These are phyloP conservation scores for Quaeritorhiza haematococci DNA, from an alignment of 371 early-diverging fungal genomes.

Conservation along the genomic window DNA sequence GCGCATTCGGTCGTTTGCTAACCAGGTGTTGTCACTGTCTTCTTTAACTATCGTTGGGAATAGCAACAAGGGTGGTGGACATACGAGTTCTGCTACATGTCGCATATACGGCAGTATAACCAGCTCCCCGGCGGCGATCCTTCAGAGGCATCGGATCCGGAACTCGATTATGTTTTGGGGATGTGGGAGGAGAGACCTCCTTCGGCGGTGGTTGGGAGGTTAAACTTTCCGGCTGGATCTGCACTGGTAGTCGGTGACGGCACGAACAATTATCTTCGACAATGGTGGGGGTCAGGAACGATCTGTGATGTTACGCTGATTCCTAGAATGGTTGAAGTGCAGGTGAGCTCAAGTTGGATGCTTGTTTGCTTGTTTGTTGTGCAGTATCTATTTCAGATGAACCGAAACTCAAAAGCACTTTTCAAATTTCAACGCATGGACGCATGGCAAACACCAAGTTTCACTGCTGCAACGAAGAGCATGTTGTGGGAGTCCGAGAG, in stretches of 20 bases:
- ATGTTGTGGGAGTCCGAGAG: conserved; percentile 14
- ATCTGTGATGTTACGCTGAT: conserved; percentile 17
- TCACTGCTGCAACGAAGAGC: conserved; percentile 15
- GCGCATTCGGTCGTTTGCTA: too few species aligned
- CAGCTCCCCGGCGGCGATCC: conserved; percentile 13
- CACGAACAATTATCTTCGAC: conserved; percentile 10
- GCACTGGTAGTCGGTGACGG: conserved; percentile 15
- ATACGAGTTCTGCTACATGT: conserved; percentile 16
- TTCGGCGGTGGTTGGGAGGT: conserved; percentile 9
- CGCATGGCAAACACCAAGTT: too few species aligned
- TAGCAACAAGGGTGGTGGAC: conserved; percentile 12
- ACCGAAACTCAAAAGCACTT: too few species aligned
- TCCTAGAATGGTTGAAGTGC: conserved; percentile 15
- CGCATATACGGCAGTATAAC: conserved; percentile 12
- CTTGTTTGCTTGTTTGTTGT: too few species aligned
- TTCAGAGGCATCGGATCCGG: background rate
- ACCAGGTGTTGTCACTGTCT: too few species aligned
- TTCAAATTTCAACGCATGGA: too few species aligned
- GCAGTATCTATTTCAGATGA: too few species aligned
- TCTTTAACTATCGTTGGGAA: background rate
- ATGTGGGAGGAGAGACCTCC: conserved; percentile 1
- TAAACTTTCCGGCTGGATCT: conserved; percentile 11
- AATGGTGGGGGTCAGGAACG: conserved; percentile 17
- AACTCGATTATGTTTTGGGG: conserved; percentile 15
- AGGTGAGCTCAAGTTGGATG: too few species aligned